Conservation (phyloP, 176 grass and related monocot species). For the Cenchrus americanus region DNA sequence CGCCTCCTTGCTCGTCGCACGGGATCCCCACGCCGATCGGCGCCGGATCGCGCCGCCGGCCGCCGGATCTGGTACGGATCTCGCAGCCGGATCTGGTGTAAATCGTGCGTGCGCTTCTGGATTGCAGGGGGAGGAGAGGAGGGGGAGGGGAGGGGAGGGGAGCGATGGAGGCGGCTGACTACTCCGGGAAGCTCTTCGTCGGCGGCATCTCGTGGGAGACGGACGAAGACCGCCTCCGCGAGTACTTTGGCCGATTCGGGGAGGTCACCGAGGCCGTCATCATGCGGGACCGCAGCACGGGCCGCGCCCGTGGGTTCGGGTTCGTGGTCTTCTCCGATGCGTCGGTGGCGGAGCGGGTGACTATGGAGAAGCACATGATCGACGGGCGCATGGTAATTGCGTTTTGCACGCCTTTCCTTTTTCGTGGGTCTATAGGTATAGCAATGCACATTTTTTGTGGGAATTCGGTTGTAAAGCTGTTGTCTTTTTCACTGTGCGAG, state of each 20-base stretch:
- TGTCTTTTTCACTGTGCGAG: not conserved
- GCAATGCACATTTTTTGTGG: conserved; percentile 23
- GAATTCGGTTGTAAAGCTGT: conserved; percentile 28
- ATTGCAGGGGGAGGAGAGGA: conserved; percentile 45
- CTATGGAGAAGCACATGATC: conserved; percentile 90
- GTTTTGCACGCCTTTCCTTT: not conserved
- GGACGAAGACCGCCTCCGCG: conserved; percentile 77
- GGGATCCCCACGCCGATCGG: conserved; percentile 1
- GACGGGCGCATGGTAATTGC: conserved; percentile 85
- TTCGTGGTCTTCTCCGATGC: conserved; percentile 83
- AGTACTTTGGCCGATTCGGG: conserved; percentile 81
- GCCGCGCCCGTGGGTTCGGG: conserved; percentile 86
- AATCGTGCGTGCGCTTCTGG: conserved; percentile 34
- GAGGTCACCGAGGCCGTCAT: conserved; percentile 89
- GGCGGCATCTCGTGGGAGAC: conserved; percentile 98
- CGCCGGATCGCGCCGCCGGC: conserved; percentile 4
- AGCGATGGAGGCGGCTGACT: conserved; percentile 64
- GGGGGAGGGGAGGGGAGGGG: conserved; percentile 38
- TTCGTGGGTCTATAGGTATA: not conserved
- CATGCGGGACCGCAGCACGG: conserved; percentile 86
- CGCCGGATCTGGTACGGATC: conserved; percentile 64
- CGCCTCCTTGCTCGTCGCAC: not conserved
- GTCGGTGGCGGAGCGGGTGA: conserved; percentile 61
- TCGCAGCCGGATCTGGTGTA: not conserved
- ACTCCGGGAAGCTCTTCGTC: conserved; percentile 90